Evolutionary conservation across 257 asterid species (phyloP), one percentile per base, ranked within the genome.

Genomic region (Knoxia roxburghii): DNA sequence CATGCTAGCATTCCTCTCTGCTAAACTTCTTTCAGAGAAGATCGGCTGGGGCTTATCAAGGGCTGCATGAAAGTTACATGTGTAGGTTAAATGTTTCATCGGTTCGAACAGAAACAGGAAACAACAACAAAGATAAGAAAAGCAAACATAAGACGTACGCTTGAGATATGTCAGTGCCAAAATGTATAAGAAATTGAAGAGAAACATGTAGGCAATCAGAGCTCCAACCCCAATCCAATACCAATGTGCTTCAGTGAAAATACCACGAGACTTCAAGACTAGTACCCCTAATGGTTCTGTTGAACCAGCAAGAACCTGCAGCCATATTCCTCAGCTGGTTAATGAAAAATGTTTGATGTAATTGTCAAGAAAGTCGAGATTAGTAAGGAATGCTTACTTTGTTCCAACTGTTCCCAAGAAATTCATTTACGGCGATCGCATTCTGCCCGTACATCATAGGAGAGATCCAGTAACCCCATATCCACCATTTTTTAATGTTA

Each of bases 381-480:
- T 87, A 11, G 49, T 60, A 23, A 82, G 72, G 48, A 57, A 40
- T 3, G 26, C 77, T 69, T 70, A 75, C 79, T 21, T 58, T 21
- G 54, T 79, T 83, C 98, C 98, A 92, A 39, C 95, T 85, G 68
- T 79, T 84, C 50, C 97, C 96, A 0, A 83, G 89, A 72, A 92
- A 87, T 77, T 92, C 98, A 68, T 92, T 92, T 20, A 88, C 97
- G 13, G 90, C 83, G 79, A 87, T 82, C 33, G 98, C 96, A 79
- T 80, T 89, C 72, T 89, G 97, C 53, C 90, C 96, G 78, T 89
- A 92, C 95, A 85, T 92, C 89, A 92, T 77, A 7, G 98, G 98
- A 49, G 97, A 92, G 71, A 83, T 32, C 97, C 97, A 92, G 81
- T 87, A 92, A 78, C 97, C 97, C 98, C 98, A 92, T 45, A 89